phyloP scores from a whole-genome alignment of 2,329 filamentous ascomycete species.

The Ophiostoma quercus region DNA sequence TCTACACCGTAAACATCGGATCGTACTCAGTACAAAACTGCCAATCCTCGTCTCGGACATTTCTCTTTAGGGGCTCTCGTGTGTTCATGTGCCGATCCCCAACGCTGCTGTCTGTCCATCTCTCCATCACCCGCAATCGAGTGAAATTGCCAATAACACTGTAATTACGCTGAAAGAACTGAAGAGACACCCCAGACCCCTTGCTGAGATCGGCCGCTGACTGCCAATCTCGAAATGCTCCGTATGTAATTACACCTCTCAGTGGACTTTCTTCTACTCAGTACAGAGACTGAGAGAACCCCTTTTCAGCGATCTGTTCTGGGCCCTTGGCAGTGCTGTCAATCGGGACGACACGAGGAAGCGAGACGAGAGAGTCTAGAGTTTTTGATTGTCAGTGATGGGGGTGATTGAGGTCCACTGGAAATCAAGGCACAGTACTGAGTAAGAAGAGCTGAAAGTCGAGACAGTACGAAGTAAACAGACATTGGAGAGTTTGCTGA shows the following conservation, averaged over 20 bases:
- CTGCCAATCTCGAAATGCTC: slow-evolving; percentile 14
- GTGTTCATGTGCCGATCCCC: not conserved
- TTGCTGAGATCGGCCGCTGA: not conserved
- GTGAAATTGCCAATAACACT: not conserved
- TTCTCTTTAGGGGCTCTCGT: slow-evolving; percentile 1
- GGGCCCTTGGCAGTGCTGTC: slow-evolving; percentile 17
- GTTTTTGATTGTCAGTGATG: not conserved
- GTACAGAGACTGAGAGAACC: not conserved
- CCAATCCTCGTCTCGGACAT: not conserved
- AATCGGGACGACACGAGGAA: slow-evolving; percentile 2
- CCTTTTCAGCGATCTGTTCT: slow-evolving; percentile 18
- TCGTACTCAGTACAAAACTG: not conserved
- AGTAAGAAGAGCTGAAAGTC: too few relatives aligned
- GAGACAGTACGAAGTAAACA: not conserved
- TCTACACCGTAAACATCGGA: not conserved
- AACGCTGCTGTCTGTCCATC: not conserved
- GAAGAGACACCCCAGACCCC: not conserved
- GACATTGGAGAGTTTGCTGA: not conserved
- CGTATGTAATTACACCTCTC: slow-evolving; percentile 7
- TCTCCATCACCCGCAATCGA: not conserved
- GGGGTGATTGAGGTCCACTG: not conserved
- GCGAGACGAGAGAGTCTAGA: not conserved
- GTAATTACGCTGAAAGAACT: not conserved
- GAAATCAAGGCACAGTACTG: too few relatives aligned
- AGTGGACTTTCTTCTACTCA: not conserved